Evolutionary conservation across 2,329 filamentous ascomycete species (phyloP), one percentile per base, ranked within the genome.

Genomic region (Bipolaris sorokiniana): DNA sequence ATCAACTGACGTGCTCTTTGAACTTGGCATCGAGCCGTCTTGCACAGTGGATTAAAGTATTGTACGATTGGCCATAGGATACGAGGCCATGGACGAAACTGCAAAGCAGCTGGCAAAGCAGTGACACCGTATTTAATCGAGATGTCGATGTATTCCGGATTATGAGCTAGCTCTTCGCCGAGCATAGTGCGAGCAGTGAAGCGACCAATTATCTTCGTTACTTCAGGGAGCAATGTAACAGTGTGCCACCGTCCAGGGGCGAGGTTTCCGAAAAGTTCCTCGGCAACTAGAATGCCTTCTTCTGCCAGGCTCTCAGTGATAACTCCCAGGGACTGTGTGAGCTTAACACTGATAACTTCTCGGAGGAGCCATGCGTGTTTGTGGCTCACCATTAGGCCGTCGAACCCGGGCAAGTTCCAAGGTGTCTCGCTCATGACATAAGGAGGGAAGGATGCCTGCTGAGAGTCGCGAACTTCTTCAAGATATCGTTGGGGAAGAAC

Each of bases 191-290:
- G 44, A 20, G 26, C 44, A 46, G 28, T 34, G 11, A 46, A 34
- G 26, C n/a, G 44, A 46, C 26, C 44, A 34, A 46, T 46, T 18
- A 46, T 28, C 44, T 34, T 34, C n/a, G 44, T 46, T 33, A 10
- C 11, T 46, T 34, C n/a, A 34, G 26, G 2, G 3, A 46, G 44
- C 28, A 46, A 20, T 31, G n/a, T 31, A 31, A 46, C n/a, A 13
- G 7, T 34, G 6, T 46, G 44, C 44, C 44, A 46, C 16, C 34
- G n/a, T n/a, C 44, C 44, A 33, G 28, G 26, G 13, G 44, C 28
- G 1, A 46, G n/a, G 11, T 34, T 46, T n/a, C 44, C 44, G 11
- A 46, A 46, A 46, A 34, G 44, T 6, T 46, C 28, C 3, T 46
- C 44, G 15, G 44, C 34, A 11, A 22, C 44, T n/a, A 33, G 6